phyloP scores from a whole-genome alignment of 306 rosid species.

The Neltuma alba region DNA sequence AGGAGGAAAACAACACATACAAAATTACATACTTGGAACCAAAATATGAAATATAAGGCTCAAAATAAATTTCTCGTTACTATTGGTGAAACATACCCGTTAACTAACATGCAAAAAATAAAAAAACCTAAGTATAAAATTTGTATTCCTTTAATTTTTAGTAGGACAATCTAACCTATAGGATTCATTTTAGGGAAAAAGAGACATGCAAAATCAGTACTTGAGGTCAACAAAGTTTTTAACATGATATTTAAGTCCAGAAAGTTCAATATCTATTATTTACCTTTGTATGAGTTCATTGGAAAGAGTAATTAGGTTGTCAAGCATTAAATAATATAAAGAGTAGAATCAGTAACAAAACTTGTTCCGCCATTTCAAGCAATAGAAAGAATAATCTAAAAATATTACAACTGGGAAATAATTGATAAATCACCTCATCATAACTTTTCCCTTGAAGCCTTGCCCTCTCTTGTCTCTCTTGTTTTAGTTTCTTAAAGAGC shows the following conservation, averaged over 20 bases:
- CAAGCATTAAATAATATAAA: background rate
- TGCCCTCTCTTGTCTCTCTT: slow-evolving; percentile 85
- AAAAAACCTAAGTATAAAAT: too few species aligned
- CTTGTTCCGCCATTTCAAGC: background rate
- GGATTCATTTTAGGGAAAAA: background rate
- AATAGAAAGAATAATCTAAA: slow-evolving; percentile 1
- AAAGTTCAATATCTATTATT: background rate
- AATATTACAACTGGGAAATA: background rate
- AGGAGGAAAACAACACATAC: background rate
- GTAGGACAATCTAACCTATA: background rate
- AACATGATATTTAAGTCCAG: background rate
- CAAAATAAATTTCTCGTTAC: too few species aligned
- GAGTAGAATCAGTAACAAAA: background rate
- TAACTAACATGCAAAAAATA: too few species aligned
- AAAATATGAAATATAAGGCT: background rate
- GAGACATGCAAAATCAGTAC: background rate
- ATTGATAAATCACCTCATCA: slow-evolving; percentile 73
- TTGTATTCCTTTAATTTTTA: background rate
- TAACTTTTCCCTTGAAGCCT: slow-evolving; percentile 75
- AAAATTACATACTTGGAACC: background rate
- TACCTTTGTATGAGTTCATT: background rate
- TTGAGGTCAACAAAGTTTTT: background rate
- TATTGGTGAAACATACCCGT: too few species aligned
- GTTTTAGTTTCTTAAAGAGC: slow-evolving; percentile 65
- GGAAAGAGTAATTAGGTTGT: background rate